Evolutionary conservation across 371 early-diverging fungal species (phyloP).

Genomic region (Lichtheimia ornata): DNA sequence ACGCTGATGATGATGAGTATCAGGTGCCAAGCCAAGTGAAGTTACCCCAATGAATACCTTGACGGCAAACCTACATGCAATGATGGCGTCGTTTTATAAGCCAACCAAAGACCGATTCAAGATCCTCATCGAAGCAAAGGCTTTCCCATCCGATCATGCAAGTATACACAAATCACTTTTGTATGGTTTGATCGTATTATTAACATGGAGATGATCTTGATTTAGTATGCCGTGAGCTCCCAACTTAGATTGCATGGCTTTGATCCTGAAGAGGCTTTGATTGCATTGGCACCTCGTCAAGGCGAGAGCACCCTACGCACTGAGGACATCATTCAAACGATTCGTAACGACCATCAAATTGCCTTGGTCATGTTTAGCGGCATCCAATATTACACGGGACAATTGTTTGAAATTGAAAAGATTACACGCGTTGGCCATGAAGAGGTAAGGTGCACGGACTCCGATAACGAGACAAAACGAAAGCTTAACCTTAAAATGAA

Average conservation of each 20-base stretch:
- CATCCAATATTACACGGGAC: constrained; percentile 97
- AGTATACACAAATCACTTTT: not conserved
- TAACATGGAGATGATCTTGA: no score
- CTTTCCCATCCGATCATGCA: constrained; percentile 93
- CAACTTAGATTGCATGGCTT: constrained; percentile 84
- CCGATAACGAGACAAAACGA: not conserved
- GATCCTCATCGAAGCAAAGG: constrained; percentile 90
- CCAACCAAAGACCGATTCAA: constrained; percentile 79
- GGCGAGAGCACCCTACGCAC: constrained; percentile 75
- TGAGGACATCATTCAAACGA: constrained; percentile 79
- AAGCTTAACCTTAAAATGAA: not conserved
- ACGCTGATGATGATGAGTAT: not conserved
- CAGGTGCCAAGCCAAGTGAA: constrained; percentile 81
- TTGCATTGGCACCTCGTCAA: constrained; percentile 72
- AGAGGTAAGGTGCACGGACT: constrained; percentile 48
- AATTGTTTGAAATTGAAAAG: constrained; percentile 84
- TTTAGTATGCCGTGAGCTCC: constrained; percentile 84
- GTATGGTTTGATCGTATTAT: not conserved
- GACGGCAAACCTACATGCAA: constrained; percentile 89
- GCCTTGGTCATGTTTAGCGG: constrained; percentile 91
- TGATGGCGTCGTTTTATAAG: constrained; percentile 90
- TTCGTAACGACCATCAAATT: constrained; percentile 74
- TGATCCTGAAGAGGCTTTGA: constrained; percentile 71
- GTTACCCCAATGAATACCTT: constrained; percentile 92
- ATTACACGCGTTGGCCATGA: constrained; percentile 86